A percentile compares a stretch with the other conserved stretches of the same genome.
Evolutionary conservation across 257 asterid genomes (phyloP).

Genomic region (Rubia yunnanensis): DNA sequence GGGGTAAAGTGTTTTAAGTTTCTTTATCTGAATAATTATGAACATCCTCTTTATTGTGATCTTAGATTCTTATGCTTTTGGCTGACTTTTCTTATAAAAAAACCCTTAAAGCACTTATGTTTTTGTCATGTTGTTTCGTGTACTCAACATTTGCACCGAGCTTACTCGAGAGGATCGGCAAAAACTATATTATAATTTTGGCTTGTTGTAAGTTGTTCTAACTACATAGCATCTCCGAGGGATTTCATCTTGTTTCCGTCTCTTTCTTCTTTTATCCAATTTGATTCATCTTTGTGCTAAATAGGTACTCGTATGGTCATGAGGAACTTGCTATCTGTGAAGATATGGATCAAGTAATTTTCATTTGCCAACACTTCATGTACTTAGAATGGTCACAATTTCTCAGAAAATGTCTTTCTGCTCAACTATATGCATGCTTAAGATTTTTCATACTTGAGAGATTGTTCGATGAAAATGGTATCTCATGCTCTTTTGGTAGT

Average conservation of each 20-base stretch:
- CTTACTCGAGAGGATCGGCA: constrained; percentile 88
- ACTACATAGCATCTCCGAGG: too few species aligned
- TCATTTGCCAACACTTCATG: neutral
- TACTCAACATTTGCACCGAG: constrained; percentile 88
- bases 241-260: neutral
- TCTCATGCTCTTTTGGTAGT: neutral
- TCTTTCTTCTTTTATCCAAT: neutral
- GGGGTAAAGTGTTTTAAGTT: neutral
- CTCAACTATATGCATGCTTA: neutral
- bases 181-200: constrained; percentile 79
- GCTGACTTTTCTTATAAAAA: neutral
- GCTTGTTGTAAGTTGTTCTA: constrained; percentile 63
- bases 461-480: neutral
- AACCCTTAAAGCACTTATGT: neutral
- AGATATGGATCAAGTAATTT: too few species aligned
- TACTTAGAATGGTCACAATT: constrained; percentile 19
- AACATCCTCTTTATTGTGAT: neutral
- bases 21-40: neutral
- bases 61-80: too few species aligned
- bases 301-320: constrained; percentile 83
- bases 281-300: constrained; percentile 19
- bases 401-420: neutral
- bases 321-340: constrained; percentile 90
- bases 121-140: constrained; percentile 4
- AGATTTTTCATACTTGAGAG: neutral